phyloP scores from a whole-genome alignment of 768 basidiomycete genomes.

The Grammothele lineata region DNA sequence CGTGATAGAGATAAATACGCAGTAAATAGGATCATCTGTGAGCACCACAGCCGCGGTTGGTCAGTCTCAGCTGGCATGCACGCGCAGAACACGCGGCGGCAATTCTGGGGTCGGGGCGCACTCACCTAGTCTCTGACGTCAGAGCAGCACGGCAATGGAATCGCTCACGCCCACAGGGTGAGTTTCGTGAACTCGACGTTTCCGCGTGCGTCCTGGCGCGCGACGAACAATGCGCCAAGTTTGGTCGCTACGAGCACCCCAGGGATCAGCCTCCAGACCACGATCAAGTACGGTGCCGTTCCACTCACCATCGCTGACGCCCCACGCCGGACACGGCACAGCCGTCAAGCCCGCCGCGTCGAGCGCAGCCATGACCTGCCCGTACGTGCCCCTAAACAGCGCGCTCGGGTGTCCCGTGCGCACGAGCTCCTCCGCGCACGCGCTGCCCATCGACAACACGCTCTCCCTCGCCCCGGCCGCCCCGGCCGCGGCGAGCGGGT shows the following conservation, averaged over 20 bases:
- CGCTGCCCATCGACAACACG: conserved; percentile 14
- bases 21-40: neutral
- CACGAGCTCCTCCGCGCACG: conserved; percentile 16
- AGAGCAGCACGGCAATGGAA: no score
- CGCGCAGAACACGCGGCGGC: conserved; percentile 17
- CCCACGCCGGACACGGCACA: conserved; percentile 27
- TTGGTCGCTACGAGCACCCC: conserved; percentile 29
- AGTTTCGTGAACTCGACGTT: conserved; percentile 35
- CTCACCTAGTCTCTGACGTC: no score
- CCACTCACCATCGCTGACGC: conserved; percentile 30
- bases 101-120: no score
- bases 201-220: conserved; percentile 23
- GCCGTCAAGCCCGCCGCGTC: conserved; percentile 33
- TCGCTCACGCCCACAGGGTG: conserved; percentile 37
- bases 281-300: neutral
- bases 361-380: conserved; percentile 38
- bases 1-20: no score
- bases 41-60: no score
- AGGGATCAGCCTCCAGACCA: neutral
- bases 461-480: neutral
- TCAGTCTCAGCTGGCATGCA: neutral
- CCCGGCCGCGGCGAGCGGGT: conserved; percentile 5
- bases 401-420: conserved; percentile 21
- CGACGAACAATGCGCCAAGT: conserved; percentile 39
- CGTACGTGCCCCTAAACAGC: conserved; percentile 40